Conservation (phyloP, 345 rosid genomes). For the Lepidium aucheri region DNA sequence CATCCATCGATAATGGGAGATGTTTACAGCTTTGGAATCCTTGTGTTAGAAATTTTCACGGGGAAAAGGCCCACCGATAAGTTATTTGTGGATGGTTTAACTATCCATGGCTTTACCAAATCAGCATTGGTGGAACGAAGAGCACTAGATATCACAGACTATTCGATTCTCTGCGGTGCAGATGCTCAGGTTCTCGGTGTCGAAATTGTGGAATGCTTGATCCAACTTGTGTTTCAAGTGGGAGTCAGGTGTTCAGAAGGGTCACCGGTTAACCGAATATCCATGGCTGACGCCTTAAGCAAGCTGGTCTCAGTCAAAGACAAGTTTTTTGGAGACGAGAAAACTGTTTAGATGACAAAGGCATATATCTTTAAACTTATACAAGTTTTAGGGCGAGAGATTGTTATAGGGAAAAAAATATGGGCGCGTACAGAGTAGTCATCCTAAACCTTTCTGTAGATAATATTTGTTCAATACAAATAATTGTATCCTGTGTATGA, state of each 20-base stretch:
- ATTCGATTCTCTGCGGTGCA: neutral
- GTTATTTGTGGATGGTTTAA: neutral
- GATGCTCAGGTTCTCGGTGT: neutral
- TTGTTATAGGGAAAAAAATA: neutral
- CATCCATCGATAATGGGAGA: conserved; percentile 13
- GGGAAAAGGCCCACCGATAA: conserved; percentile 3
- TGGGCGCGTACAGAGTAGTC: neutral
- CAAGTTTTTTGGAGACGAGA: neutral
- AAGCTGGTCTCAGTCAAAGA: conserved; percentile 6
- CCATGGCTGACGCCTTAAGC: conserved; percentile 7
- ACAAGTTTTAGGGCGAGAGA: neutral
- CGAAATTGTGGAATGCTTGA: conserved; percentile 5
- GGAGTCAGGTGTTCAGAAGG: conserved; percentile 17
- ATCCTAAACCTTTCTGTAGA: no score
- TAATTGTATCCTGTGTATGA: no score
- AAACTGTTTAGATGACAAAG: neutral
- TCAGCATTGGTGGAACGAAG: neutral
- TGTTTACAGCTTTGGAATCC: conserved; percentile 19
- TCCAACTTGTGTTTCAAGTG: neutral
- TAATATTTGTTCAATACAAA: no score
- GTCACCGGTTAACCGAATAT: neutral
- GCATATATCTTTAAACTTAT: no score
- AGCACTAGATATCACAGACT: conserved; percentile 9
- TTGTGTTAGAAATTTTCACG: conserved; percentile 5
- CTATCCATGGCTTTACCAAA: conserved; percentile 11